Conservation (phyloP, 73 alveolate genomes). For the Tetrahymena borealis region DNA sequence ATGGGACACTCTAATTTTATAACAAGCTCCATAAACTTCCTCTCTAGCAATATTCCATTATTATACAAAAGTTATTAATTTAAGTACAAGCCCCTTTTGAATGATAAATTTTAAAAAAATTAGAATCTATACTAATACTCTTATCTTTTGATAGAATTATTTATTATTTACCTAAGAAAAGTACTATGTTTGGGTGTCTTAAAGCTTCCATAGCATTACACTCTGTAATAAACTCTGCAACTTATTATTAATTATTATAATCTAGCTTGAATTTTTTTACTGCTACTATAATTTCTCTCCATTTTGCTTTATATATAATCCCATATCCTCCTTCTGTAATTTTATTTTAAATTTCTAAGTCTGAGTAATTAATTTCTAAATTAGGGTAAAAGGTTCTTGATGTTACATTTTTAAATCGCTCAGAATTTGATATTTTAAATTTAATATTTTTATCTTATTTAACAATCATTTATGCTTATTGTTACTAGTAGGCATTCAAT, state of each 20-base stretch:
- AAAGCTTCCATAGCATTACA: conserved; percentile 92
- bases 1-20: conserved; percentile 61
- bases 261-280: conserved; percentile 84
- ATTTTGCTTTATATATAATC: conserved; percentile 86
- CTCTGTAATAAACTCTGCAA: conserved; percentile 90
- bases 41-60: conserved; percentile 89
- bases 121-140: neutral
- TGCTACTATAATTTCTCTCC: conserved; percentile 96
- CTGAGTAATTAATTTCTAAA: conserved; percentile 77
- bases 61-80: conserved; percentile 87
- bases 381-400: conserved; percentile 54
- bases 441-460: neutral
- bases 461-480: neutral
- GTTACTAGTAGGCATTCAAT: neutral
- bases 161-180: conserved; percentile 49
- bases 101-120: neutral
- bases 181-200: conserved; percentile 95
- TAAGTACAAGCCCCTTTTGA: conserved; percentile 79
- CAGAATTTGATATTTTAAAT: neutral
- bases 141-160: neutral
- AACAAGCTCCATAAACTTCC: conserved; percentile 93
- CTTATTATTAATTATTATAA: conserved; percentile 77
- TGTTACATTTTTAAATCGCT: neutral
- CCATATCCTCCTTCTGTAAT: conserved; percentile 97
- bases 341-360: conserved; percentile 74